Conservation (phyloP, 2,329 filamentous ascomycete genomes). For the Fusarium lyarnte region DNA sequence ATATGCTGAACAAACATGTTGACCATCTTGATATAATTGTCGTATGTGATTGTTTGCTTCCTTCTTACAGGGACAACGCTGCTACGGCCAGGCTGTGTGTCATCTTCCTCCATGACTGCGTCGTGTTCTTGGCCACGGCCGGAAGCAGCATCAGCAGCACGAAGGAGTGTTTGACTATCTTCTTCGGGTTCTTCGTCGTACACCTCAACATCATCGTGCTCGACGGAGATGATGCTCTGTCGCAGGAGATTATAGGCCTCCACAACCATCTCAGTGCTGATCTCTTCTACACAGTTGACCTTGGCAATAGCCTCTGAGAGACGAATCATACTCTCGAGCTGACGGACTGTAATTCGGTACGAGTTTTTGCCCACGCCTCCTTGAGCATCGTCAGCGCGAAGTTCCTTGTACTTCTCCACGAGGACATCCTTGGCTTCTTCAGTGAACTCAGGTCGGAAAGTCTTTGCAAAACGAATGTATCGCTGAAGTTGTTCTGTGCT, state of each 20-base stretch:
- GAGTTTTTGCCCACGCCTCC: conserved; percentile 94
- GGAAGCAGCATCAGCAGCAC: conserved; percentile 53
- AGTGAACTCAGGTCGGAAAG: conserved; percentile 93
- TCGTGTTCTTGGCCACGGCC: conserved; percentile 59
- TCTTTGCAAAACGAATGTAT: conserved; percentile 95
- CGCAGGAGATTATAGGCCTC: conserved; percentile 92
- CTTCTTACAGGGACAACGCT: conserved; percentile 51
- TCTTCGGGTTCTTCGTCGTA: conserved; percentile 72
- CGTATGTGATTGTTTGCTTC: conserved; percentile 92
- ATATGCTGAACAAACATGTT: conserved; percentile 86
- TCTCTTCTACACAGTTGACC: conserved; percentile 93
- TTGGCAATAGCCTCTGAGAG: conserved; percentile 98
- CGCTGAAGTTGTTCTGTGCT: conserved; percentile 95
- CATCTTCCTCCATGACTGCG: conserved; percentile 52
- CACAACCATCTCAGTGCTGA: conserved; percentile 83
- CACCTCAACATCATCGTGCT: conserved; percentile 96
- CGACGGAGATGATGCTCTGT: conserved; percentile 96
- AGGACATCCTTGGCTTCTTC: conserved; percentile 85
- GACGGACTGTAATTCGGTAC: conserved; percentile 96
- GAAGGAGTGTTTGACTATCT: conserved; percentile 58
- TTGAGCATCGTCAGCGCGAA: conserved; percentile 91
- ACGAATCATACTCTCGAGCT: conserved; percentile 95
- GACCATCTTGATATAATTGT: conserved; percentile 92
- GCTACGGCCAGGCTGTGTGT: conserved; percentile 51
- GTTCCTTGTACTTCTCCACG: conserved; percentile 94